Conservation (phyloP, 108 stramenopile species). For the Cyclotella distinguenda region DNA sequence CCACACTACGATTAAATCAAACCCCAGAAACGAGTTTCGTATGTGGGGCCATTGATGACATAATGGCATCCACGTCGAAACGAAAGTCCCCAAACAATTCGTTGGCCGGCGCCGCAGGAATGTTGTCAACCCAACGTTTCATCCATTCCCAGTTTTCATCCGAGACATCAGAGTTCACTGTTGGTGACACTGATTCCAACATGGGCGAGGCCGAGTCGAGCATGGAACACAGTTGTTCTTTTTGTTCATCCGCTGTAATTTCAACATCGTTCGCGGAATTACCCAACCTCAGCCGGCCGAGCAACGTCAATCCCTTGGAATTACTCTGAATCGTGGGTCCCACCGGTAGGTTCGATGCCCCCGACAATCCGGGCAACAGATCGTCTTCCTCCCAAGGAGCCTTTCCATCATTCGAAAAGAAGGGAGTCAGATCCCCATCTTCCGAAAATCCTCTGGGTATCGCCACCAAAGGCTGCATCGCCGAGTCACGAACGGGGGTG, state of each 20-base stretch:
- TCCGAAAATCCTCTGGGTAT: conserved; percentile 18
- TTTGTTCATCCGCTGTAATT: conserved; percentile 69
- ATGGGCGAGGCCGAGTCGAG: conserved; percentile 6
- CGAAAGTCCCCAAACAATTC: conserved; percentile 52
- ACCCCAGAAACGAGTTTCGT: too few relatives aligned
- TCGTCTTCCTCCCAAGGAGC: conserved; percentile 82
- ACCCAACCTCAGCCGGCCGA: conserved; percentile 45
- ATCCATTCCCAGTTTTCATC: conserved; percentile 17
- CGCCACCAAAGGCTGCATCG: conserved; percentile 41
- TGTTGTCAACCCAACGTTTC: conserved; percentile 55
- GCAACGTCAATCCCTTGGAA: conserved; percentile 53
- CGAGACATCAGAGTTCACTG: background rate
- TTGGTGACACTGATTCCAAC: background rate
- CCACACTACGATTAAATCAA: too few relatives aligned
- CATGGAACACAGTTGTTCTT: conserved; percentile 36
- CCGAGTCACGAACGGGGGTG: conserved; percentile 30
- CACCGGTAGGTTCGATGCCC: conserved; percentile 13
- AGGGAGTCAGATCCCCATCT: conserved; percentile 59
- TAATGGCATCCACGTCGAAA: conserved; percentile 56
- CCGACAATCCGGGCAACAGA: conserved; percentile 2
- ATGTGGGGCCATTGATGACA: background rate
- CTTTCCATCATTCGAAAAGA: conserved; percentile 73
- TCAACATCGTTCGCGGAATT: conserved; percentile 33
- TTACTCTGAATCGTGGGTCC: conserved; percentile 20
- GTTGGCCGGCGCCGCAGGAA: conserved; percentile 47